Evolutionary conservation across 441 rosid genomes (phyloP).

Genomic region (Iberis amara): DNA sequence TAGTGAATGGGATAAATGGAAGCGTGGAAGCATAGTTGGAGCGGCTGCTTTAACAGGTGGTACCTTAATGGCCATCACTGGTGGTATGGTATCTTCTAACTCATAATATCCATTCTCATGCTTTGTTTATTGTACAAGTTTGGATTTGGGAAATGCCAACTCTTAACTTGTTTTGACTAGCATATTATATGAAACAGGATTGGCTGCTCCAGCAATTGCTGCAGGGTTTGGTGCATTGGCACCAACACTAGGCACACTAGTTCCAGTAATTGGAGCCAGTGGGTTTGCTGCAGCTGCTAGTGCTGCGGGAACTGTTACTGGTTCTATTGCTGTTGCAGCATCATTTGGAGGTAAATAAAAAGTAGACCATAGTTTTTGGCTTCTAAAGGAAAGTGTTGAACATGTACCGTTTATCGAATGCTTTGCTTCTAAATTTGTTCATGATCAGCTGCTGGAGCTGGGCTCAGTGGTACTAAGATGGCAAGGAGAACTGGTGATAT

Average conservation of each 20-base stretch:
- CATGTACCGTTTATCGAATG: neutral
- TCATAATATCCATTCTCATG: too few species aligned
- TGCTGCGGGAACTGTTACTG: constrained; percentile 85
- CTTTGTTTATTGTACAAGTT: neutral
- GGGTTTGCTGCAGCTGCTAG: constrained; percentile 91
- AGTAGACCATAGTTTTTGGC: neutral
- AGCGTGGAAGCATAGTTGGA: constrained; percentile 81
- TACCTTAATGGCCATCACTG: constrained; percentile 83
- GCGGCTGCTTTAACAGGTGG: constrained; percentile 94
- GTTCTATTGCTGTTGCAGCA: constrained; percentile 89
- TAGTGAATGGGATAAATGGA: constrained; percentile 64
- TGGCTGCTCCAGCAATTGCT: constrained; percentile 91
- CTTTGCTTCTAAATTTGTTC: constrained; percentile 1
- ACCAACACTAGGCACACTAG: constrained; percentile 71
- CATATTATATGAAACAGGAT: constrained; percentile 38
- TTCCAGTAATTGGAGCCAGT: constrained; percentile 83
- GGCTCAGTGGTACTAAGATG: constrained; percentile 82
- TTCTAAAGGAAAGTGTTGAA: neutral
- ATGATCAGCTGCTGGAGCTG: constrained; percentile 86
- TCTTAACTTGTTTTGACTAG: neutral
- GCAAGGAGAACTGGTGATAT: constrained; percentile 70
- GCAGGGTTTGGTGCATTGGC: constrained; percentile 84
- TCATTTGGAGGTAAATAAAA: constrained; percentile 74
- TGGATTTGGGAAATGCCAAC: neutral
- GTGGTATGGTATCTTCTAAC: constrained; percentile 41